Percentiles rank a stretch among this genome's conserved stretches.
These are phyloP conservation scores for Pharnaceum exiguum DNA, from an alignment of 148 eudicot genomes.

Conservation along the genomic window DNA sequence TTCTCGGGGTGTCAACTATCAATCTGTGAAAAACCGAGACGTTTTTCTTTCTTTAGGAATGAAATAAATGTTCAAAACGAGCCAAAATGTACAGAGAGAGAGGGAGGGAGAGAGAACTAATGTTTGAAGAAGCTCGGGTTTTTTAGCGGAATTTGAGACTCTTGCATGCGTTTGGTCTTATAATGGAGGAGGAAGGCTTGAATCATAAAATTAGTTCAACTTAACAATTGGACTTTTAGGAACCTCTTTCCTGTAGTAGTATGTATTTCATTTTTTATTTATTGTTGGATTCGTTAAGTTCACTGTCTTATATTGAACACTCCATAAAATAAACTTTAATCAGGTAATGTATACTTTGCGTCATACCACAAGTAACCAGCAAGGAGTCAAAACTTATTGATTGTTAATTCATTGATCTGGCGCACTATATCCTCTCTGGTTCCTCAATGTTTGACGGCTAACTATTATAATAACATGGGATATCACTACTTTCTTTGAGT, in stretches of 20 bases:
- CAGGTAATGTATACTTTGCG: conserved; percentile 23
- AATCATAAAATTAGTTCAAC: not conserved
- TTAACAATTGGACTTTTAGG: conserved; percentile 6
- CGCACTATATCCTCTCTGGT: too few relatives aligned
- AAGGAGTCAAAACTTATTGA: too few relatives aligned
- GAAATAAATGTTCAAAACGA: not conserved
- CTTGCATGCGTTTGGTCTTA: conserved; percentile 3
- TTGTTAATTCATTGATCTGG: too few relatives aligned
- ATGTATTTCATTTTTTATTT: not conserved
- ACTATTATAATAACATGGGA: too few relatives aligned
- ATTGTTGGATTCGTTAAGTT: conserved; percentile 9
- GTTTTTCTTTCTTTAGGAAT: not conserved
- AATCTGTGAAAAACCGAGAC: not conserved
- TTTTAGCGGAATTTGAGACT: not conserved
- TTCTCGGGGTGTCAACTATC: not conserved
- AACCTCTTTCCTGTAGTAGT: not conserved
- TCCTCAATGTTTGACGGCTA: too few relatives aligned
- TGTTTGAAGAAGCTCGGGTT: not conserved
- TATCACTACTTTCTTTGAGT: not conserved
- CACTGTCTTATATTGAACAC: not conserved
- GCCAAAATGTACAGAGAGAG: not conserved
- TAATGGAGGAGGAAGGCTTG: conserved; percentile 7
- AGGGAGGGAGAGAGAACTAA: too few relatives aligned
- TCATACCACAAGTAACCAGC: conserved; percentile 13
- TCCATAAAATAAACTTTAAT: too few relatives aligned